These are phyloP conservation scores for Byssochlamys sp. DNA, from an alignment of 2,329 filamentous ascomycete species.

Conservation along the genomic window DNA sequence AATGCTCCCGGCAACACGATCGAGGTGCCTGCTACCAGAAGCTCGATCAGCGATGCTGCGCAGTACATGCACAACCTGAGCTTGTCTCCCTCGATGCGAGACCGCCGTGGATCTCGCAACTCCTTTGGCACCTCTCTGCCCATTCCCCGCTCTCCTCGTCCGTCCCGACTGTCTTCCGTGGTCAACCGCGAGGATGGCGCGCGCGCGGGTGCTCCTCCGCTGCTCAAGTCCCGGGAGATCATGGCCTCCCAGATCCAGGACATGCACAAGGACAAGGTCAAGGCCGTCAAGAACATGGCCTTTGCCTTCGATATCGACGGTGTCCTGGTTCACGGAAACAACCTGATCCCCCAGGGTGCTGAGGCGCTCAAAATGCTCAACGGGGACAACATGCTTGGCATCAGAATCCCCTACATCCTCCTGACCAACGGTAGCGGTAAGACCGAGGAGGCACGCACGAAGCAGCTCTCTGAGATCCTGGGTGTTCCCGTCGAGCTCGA, in stretches of 20 bases:
- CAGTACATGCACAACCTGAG: constrained; percentile 66
- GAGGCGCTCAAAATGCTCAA: constrained; percentile 61
- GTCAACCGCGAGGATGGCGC: constrained; percentile 37
- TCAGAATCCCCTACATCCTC: constrained; percentile 68
- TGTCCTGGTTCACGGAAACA: constrained; percentile 64
- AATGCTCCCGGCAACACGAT: constrained; percentile 44
- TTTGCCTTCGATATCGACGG: constrained; percentile 64
- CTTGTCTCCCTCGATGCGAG: constrained; percentile 56
- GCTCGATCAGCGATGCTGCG: constrained; percentile 57
- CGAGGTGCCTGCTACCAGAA: constrained; percentile 60
- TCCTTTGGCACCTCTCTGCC: constrained; percentile 65
- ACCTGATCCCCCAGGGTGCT: constrained; percentile 58
- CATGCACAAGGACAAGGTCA: constrained; percentile 55
- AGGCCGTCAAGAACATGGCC: constrained; percentile 66
- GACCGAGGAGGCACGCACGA: constrained; percentile 54
- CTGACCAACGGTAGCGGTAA: constrained; percentile 67
- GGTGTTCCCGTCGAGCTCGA: constrained; percentile 56
- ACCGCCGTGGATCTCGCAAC: constrained; percentile 61
- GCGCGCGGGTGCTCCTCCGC: constrained; percentile 40
- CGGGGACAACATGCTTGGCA: constrained; percentile 66
- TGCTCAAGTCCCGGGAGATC: constrained; percentile 56
- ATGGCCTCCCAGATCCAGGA: constrained; percentile 62
- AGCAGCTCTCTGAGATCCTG: constrained; percentile 59
- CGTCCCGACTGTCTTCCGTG: constrained; percentile 58
- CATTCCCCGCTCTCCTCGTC: constrained; percentile 61